Conservation (phyloP, 306 rosid genomes). For the Pueraria montana region DNA sequence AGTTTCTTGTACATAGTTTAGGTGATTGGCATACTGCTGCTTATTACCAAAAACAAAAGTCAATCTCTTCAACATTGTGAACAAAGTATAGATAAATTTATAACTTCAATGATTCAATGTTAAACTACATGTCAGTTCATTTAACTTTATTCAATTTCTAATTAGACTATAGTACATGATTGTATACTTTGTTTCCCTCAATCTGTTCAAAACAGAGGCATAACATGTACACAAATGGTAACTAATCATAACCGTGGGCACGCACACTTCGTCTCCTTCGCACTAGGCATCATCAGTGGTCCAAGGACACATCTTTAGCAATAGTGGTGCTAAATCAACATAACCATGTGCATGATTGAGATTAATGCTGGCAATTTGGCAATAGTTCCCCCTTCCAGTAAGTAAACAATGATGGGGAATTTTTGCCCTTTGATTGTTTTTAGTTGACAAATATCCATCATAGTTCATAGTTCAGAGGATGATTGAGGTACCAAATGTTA, state of each 20-base stretch:
- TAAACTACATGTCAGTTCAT: neutral
- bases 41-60: neutral
- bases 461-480: constrained; percentile 46
- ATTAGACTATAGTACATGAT: neutral
- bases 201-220: neutral
- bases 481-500: constrained; percentile 61
- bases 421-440: constrained; percentile 40
- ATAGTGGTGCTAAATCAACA: constrained; percentile 21
- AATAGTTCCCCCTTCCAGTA: constrained; percentile 6
- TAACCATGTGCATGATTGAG: constrained; percentile 42
- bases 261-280: constrained; percentile 47
- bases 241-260: constrained; percentile 44
- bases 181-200: constrained; percentile 11
- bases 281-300: constrained; percentile 23
- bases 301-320: neutral
- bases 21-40: neutral
- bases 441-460: constrained; percentile 47
- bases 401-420: constrained; percentile 39
- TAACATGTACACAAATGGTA: constrained; percentile 21
- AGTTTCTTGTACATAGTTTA: neutral
- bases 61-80: neutral
- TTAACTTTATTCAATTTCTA: neutral
- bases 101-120: neutral
- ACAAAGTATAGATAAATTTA: neutral
- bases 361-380: constrained; percentile 35